Evolutionary conservation across 2,329 filamentous ascomycete genomes (phyloP), one percentile per base, ranked within the genome.

Genomic region (Cladophialophora yegresii): DNA sequence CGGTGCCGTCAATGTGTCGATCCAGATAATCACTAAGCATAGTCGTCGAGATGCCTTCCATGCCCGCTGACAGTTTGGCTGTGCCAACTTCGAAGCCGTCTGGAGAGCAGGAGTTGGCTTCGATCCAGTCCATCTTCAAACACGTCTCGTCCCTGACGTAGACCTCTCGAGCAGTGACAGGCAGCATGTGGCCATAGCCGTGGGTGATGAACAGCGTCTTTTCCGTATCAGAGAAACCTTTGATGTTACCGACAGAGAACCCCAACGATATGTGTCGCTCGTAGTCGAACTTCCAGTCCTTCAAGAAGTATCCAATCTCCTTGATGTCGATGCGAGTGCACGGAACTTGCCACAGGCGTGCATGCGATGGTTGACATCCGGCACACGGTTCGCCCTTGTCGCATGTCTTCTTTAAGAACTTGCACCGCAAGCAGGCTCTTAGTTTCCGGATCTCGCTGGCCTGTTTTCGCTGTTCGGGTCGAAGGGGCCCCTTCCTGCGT

Each of bases 241-340:
- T 96, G 81, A 97, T 95, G 75, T 97, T 97, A 78, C 90, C 93
- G 55, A 96, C 89, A 1, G 92, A 96, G 75, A 97, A 92, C 61
- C 91, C 91, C 63, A 91, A 87, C 68, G 87, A 90, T 71, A 95
- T 86, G 75, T 97, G 93, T 71, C 92, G 89, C 80, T 96, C 92
- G 73, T 95, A 96, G 77, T 98, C 93, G 51, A 92, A 93, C 80
- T 93, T 96, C 93, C 93, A 98, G 78, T 97, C 93, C 83, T 97
- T 97, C 91, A 97, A 95, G 83, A 98, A 98, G 79, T 96, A 96
- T 50, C 88, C 91, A 73, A 98, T 96, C 73, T 98, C 93, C 84
- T 96, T 97, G 83, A 98, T 98, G 77, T 97, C 93, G 74, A 97
- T 96, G 67, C 93, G 90, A 47, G 93, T 98, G 83, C 93, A 98